Base-by-base conservation (phyloP, 1,284 basidiomycete genomes). In the Puccinia novopanici region DNA sequence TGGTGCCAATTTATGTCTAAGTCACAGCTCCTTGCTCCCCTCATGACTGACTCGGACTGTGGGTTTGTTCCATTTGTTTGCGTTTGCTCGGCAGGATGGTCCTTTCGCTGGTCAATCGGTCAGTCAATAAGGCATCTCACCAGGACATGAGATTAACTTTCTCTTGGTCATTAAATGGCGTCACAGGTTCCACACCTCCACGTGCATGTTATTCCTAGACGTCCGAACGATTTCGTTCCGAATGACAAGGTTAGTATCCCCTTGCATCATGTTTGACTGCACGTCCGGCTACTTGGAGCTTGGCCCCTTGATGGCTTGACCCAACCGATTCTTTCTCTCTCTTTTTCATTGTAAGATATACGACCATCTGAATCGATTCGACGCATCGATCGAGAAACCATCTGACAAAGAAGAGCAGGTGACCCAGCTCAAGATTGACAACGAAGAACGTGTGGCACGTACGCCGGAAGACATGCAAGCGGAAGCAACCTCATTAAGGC, bases 141-240 rank as follows among this genome's bases (percentile, higher is more conserved):
- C 34, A 27, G 12, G 3, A 65, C 15, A 0, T 37, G 8, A 13
- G 8, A 15, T 67, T 5, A n/a, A 22, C 40, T 17, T 40, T 52
- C n/a, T 19, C 42, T 24, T 22, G 75, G 9, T 22, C n/a, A 13
- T 74, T 27, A n/a, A 30, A 65, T 84, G 83, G 0, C 83, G 85
- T 73, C 40, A 42, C 83, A 84, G 40, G 84, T 85, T 4, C 82
- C 81, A 22, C 85, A 85, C 61, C 75, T 85, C 1, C 85, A 85
- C 74, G 84, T 85, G 10, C 85, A 85, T 81, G 81, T 85, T 17
- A 75, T 85, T n/a, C 84, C 85, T 12, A 81, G 85, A 3, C 82
- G 82, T 37, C 79, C 80, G 50, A 82, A 84, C 30, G 85, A 85
- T 68, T 83, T 85, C 72, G 77, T 78, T 67, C 84, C 84, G 0